phyloP scores from a whole-genome alignment of 2,329 filamentous ascomycete species.

The Endothia cerciana region DNA sequence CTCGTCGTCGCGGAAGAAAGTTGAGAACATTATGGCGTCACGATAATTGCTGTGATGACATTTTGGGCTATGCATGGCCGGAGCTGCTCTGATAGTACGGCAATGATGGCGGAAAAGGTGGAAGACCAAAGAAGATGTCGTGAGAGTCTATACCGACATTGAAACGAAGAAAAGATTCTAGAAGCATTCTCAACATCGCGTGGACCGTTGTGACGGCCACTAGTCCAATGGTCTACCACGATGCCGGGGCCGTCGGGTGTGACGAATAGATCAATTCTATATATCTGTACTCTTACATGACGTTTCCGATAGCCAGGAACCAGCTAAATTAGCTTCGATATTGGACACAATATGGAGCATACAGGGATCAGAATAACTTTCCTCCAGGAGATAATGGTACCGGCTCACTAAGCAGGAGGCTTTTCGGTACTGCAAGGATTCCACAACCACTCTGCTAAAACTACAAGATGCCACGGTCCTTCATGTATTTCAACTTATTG shows the following conservation, averaged over 20 bases:
- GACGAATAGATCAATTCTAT: constrained; percentile 10
- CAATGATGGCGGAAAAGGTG: neutral
- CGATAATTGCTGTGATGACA: neutral
- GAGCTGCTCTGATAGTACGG: neutral
- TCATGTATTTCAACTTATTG: too few species aligned
- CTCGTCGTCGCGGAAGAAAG: constrained; percentile 19
- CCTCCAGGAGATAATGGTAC: neutral
- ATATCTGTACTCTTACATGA: neutral
- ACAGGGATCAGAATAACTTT: too few species aligned
- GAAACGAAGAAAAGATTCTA: neutral
- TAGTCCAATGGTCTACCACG: neutral
- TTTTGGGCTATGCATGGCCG: neutral
- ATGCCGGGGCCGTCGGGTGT: neutral
- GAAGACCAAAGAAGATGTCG: neutral
- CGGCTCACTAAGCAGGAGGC: too few species aligned
- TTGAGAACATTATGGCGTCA: constrained; percentile 16
- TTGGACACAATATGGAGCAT: neutral
- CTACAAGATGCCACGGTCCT: too few species aligned
- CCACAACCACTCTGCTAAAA: too few species aligned
- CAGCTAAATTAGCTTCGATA: neutral
- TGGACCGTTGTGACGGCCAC: neutral
- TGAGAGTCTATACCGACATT: neutral
- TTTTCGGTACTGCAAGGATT: too few species aligned
- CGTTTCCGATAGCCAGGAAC: neutral
- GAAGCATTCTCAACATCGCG: neutral